Evolutionary conservation across 2,329 filamentous ascomycete species (phyloP).

Genomic region (Elsinoe batatas): DNA sequence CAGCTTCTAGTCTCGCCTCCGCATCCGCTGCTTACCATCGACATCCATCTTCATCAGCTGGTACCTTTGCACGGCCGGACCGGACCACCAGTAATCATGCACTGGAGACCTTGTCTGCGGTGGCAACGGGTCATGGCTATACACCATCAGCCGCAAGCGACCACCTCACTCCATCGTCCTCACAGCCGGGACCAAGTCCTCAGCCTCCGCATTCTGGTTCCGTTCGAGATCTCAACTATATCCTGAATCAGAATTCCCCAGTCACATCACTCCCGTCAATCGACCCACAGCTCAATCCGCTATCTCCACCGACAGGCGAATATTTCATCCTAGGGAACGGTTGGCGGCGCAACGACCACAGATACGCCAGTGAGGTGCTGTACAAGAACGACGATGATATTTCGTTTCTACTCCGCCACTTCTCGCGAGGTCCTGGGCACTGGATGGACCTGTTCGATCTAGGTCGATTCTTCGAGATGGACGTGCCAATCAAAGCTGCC

Average conservation of each 20-base stretch:
- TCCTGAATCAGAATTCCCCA: conserved; percentile 40
- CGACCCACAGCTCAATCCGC: conserved; percentile 31
- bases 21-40: background rate
- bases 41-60: background rate
- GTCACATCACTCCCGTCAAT: conserved; percentile 30
- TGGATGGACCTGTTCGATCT: conserved; percentile 52
- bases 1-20: background rate
- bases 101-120: conserved; percentile 45
- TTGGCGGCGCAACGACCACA: background rate
- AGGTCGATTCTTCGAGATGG: conserved; percentile 49
- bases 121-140: conserved; percentile 34
- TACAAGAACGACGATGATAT: conserved; percentile 40
- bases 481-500: conserved; percentile 47
- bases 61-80: background rate
- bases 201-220: background rate
- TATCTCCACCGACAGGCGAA: conserved; percentile 15
- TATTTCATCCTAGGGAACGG: background rate
- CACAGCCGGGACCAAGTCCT: conserved; percentile 17
- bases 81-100: conserved; percentile 28
- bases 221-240: conserved; percentile 44
- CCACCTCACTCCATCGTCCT: conserved; percentile 20
- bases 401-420: conserved; percentile 49
- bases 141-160: conserved; percentile 19
- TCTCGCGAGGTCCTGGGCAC: conserved; percentile 48
- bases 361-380: background rate